Percentiles rank a stretch among this genome's conserved stretches.
Evolutionary conservation across 306 rosid species (phyloP).

Genomic region (Lablab purpureus): DNA sequence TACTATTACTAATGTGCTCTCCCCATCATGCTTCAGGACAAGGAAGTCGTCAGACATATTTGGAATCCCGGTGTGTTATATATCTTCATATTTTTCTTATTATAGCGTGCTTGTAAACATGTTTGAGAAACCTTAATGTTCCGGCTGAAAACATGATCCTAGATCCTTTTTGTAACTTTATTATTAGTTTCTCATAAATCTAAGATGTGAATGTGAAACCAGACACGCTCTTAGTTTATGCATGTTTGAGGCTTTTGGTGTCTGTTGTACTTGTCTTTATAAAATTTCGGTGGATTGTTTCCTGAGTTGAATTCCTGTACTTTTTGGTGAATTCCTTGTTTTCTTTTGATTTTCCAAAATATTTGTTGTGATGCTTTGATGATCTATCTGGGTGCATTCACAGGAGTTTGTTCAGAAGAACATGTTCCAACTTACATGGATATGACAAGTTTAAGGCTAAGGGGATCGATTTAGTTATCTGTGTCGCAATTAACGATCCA

Average conservation of each 20-base stretch:
- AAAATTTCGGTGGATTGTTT: not conserved
- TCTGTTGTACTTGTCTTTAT: not conserved
- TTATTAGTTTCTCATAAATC: too few relatives aligned
- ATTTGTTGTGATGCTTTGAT: conserved; percentile 23
- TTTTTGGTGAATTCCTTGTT: too few relatives aligned
- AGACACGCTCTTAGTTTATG: not conserved
- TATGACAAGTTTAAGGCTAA: conserved; percentile 78
- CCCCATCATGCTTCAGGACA: conserved; percentile 62
- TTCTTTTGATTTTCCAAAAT: conserved; percentile 9
- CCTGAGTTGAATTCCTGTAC: too few relatives aligned
- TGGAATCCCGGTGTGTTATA: conserved; percentile 85
- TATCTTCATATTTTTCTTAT: too few relatives aligned
- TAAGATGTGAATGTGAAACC: too few relatives aligned
- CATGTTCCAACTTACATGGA: conserved; percentile 91
- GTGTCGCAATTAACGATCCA: conserved; percentile 92
- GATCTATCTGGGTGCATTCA: conserved; percentile 83
- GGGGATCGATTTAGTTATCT: conserved; percentile 79
- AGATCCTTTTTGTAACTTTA: too few relatives aligned
- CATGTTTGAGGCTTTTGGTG: not conserved
- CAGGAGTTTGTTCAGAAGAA: conserved; percentile 89
- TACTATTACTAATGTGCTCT: conserved; percentile 15
- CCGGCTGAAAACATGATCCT: too few relatives aligned
- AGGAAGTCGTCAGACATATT: conserved; percentile 89
- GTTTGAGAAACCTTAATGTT: too few relatives aligned
- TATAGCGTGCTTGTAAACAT: too few relatives aligned